These are phyloP conservation scores for Yamagishiella unicocca DNA, from an alignment of 139 green algal species.

Conservation along the genomic window DNA sequence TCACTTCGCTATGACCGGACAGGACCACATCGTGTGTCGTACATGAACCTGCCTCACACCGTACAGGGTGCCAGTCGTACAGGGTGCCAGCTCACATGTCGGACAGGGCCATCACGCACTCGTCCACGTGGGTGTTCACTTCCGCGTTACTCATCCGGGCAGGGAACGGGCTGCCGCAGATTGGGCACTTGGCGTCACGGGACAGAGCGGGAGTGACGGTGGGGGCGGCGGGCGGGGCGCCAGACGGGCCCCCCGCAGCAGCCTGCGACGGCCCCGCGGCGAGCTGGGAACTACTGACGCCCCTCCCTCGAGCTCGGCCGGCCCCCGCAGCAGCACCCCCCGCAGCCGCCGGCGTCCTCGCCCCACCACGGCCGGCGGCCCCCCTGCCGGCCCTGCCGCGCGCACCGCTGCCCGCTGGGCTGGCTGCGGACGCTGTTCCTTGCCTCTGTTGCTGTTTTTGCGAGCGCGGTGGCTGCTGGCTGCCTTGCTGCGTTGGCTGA, in stretches of 20 bases:
- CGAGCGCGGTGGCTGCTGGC: background rate
- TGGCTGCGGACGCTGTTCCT: background rate
- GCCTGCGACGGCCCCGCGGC: background rate
- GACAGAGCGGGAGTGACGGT: slow-evolving; percentile 12
- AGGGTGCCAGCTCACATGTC: too few species aligned
- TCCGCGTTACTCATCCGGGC: slow-evolving; percentile 19
- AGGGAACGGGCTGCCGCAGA: background rate
- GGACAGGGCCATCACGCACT: too few species aligned
- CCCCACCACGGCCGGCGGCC: background rate
- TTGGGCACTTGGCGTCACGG: background rate
- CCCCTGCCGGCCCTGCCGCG: background rate
- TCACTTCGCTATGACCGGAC: too few species aligned
- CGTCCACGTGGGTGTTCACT: slow-evolving; percentile 32
- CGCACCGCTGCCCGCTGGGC: background rate
- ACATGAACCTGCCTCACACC: too few species aligned
- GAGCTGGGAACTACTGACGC: background rate
- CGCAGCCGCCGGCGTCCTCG: background rate
- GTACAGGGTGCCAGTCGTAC: too few species aligned
- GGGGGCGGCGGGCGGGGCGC: background rate
- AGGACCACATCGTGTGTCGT: too few species aligned
- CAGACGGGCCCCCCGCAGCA: background rate
- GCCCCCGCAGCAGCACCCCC: background rate
- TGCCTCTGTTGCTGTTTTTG: background rate
- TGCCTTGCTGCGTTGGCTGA: background rate
- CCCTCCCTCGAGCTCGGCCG: background rate